Conservation (phyloP, 495 filamentous ascomycete genomes). For the Penicillium malachiteum region DNA sequence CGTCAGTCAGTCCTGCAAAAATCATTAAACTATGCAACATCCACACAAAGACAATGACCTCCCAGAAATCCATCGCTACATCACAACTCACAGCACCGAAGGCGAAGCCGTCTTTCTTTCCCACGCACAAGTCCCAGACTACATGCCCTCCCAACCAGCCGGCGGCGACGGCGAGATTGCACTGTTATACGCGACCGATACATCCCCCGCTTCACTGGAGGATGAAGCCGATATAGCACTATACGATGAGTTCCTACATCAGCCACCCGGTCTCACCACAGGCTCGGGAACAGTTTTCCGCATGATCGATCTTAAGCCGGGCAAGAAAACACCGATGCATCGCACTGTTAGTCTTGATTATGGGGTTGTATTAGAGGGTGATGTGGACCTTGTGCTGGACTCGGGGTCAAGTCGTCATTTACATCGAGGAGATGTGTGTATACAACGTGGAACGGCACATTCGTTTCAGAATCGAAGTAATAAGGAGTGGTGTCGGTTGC, state of each 20-base stretch:
- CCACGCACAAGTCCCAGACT: slow-evolving; percentile 32
- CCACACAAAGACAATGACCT: slow-evolving; percentile 24
- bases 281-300: slow-evolving; percentile 37
- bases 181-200: slow-evolving; percentile 40
- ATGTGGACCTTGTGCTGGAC: slow-evolving; percentile 73
- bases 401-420: slow-evolving; percentile 57
- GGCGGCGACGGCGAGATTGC: slow-evolving; percentile 39
- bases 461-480: slow-evolving; percentile 58
- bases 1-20: too few relatives aligned
- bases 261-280: slow-evolving; percentile 30
- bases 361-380: slow-evolving; percentile 67
- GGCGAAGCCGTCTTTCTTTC: slow-evolving; percentile 42
- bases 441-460: slow-evolving; percentile 64
- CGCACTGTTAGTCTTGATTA: slow-evolving; percentile 70
- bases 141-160: slow-evolving; percentile 28
- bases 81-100: slow-evolving; percentile 39
- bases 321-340: slow-evolving; percentile 67
- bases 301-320: slow-evolving; percentile 65
- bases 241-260: slow-evolving; percentile 37
- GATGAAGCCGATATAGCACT: slow-evolving; percentile 38
- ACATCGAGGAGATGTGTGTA: slow-evolving; percentile 66
- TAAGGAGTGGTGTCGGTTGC: slow-evolving; percentile 54
- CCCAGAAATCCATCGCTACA: slow-evolving; percentile 40
- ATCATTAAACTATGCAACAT: not conserved
- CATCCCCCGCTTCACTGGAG: slow-evolving; percentile 25